Evolutionary conservation across 1,284 basidiomycete genomes (phyloP), one percentile per base, ranked within the genome.

Genomic region (Schizophyllum amplum): DNA sequence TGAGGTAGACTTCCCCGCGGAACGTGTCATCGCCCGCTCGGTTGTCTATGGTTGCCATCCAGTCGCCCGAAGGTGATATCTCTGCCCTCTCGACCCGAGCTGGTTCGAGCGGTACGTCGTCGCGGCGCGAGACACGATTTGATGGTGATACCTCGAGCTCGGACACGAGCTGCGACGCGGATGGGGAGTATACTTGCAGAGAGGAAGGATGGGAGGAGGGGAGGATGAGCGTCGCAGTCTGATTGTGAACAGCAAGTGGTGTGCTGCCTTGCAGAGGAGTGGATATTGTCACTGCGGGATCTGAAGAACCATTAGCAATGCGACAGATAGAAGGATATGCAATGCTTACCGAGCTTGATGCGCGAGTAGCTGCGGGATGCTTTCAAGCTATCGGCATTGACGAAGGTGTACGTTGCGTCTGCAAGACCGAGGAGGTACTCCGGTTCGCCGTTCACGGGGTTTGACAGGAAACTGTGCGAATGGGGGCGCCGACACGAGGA

Each of bases 121-220:
- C 92, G 57, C 85, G 78, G 61, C 90, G 77, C 22, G 92, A 92
- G 17, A 98, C 85, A 57, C 93, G 84, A 73, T 98, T 99, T 21
- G 94, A 94, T 7, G 96, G 92, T 0, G 91, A 87, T 4, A 99
- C 84, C 69, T 99, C 95, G 24, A 99, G 77, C 71, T 99, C 96
- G 53, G 86, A 86, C 1, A 93, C 66, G 2, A 95, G 79, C 53
- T 81, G 79, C 26, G 88, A 88, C 6, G 83, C 80, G 13, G 79
- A 72, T 0, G 89, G 86, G 27, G 93, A 89, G 72, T 92, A 95
- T 49, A 92, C 86, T 73, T 99, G 97, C 49, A 99, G 75, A 13
- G 93, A 93, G 4, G 95, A 96, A 0, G 94, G 90, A 68, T 99
- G 94, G 0, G 95, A 96, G 0, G 96, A 94, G 0, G 93, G 90